Percentiles rank a stretch among this genome's conserved stretches.
phyloP scores from a whole-genome alignment of 352 stramenopile genomes.

The Phytophthora pini region DNA sequence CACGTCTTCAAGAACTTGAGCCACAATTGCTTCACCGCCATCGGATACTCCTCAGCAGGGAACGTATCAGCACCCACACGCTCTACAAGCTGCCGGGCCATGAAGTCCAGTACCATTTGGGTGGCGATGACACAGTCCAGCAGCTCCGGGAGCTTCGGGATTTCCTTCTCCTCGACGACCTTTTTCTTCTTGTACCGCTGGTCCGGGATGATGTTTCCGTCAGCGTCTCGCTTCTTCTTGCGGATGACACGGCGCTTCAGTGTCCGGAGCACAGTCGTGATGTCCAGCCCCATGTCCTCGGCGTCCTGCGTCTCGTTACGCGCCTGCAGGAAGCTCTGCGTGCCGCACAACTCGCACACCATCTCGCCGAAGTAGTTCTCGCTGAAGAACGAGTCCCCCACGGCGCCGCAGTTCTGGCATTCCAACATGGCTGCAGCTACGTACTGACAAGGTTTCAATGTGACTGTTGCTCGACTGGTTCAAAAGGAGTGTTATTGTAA shows the following conservation, averaged over 20 bases:
- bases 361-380: conserved; percentile 87
- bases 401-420: conserved; percentile 79
- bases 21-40: conserved; percentile 68
- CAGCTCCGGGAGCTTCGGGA: conserved; percentile 41
- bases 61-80: conserved; percentile 44
- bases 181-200: conserved; percentile 8
- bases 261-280: conserved; percentile 39
- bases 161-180: conserved; percentile 9
- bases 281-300: conserved; percentile 75
- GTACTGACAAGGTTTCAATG: too few species aligned
- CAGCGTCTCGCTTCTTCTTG: conserved; percentile 31
- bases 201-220: conserved; percentile 1
- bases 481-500: conserved; percentile 11
- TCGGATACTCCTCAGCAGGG: conserved; percentile 48
- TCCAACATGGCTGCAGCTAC: conserved; percentile 52
- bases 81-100: conserved; percentile 54
- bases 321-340: conserved; percentile 81
- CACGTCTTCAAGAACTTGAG: conserved; percentile 73
- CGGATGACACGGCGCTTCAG: conserved; percentile 47
- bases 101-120: conserved; percentile 65
- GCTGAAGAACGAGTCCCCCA: conserved; percentile 82
- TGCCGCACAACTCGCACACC: conserved; percentile 86
- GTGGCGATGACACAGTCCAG: conserved; percentile 66
- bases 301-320: conserved; percentile 85
- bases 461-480: conserved; percentile 15